Evolutionary conservation across 306 rosid species (phyloP), one percentile per base, ranked within the genome.

Genomic region (Begonia fuchsioides): DNA sequence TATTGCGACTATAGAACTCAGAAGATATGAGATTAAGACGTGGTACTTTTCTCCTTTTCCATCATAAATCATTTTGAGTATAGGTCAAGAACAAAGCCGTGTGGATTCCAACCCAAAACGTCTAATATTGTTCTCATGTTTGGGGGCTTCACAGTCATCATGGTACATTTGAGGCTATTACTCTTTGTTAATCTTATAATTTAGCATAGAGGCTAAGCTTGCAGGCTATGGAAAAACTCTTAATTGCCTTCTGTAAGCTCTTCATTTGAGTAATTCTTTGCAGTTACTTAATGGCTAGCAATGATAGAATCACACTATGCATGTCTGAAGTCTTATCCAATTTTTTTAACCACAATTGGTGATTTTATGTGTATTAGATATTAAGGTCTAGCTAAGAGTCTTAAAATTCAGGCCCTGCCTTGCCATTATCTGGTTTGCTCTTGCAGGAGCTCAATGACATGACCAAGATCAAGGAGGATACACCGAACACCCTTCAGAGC

Each of bases 41-140:
- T 92, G 96, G 98, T 92, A 92, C 67, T 92, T 92, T 77, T 92
- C 98, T 53, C 96, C 98, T 39, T 85, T 92, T 64, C 96, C 98
- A 48, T 76, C 93, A 60, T 96, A 92, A 68, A n/a, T n/a, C n/a
- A n/a, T n/a, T n/a, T n/a, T n/a, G n/a, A n/a, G n/a, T n/a, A n/a
- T n/a, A n/a, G n/a, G n/a, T n/a, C n/a, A n/a, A n/a, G n/a, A n/a
- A n/a, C n/a, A n/a, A n/a, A n/a, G n/a, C n/a, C n/a, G n/a, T n/a
- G n/a, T n/a, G n/a, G n/a, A n/a, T n/a, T n/a, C n/a, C n/a, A n/a
- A n/a, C n/a, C n/a, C n/a, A n/a, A n/a, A n/a, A n/a, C n/a, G n/a
- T n/a, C n/a, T n/a, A n/a, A n/a, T n/a, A n/a, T n/a, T n/a, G n/a
- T n/a, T n/a, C n/a, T n/a, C n/a, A n/a, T n/a, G n/a, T n/a, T n/a